These are phyloP conservation scores for Pythium dissimile DNA, from an alignment of 352 stramenopile genomes.

Conservation along the genomic window DNA sequence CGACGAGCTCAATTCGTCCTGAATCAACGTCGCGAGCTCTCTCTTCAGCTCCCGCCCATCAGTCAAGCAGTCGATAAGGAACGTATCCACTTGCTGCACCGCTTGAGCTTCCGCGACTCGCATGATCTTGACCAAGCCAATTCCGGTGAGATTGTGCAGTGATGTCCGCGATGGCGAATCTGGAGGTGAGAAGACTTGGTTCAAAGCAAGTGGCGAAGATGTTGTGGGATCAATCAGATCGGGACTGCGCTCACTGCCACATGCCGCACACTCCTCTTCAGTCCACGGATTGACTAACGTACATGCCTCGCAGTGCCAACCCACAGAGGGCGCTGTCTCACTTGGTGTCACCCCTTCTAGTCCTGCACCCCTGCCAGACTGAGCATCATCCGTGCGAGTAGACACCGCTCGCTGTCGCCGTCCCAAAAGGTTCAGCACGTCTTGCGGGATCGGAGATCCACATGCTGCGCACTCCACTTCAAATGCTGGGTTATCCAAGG, in stretches of 20 bases:
- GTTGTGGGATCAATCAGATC: slow-evolving; percentile 27
- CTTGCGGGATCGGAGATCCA: slow-evolving; percentile 50
- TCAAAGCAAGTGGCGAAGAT: not conserved
- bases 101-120: not conserved
- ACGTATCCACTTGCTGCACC: slow-evolving; percentile 12
- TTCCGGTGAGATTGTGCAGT: slow-evolving; percentile 3
- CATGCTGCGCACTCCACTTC: slow-evolving; percentile 66
- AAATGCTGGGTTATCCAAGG: slow-evolving; percentile 55
- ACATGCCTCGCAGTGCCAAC: slow-evolving; percentile 62
- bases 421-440: slow-evolving; percentile 8
- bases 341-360: not conserved
- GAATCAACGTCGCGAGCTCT: not conserved
- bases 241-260: slow-evolving; percentile 46
- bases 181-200: not conserved
- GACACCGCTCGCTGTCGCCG: slow-evolving; percentile 9
- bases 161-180: not conserved
- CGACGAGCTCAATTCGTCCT: not conserved
- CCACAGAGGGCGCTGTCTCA: not conserved
- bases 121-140: slow-evolving; percentile 6
- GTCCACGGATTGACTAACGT: slow-evolving; percentile 68
- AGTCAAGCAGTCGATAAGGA: slow-evolving; percentile 8
- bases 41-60: not conserved
- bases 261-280: slow-evolving; percentile 43
- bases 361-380: not conserved
- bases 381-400: not conserved